Conservation (phyloP, 139 green algal species). For the Pseudopediastrum boryanum region DNA sequence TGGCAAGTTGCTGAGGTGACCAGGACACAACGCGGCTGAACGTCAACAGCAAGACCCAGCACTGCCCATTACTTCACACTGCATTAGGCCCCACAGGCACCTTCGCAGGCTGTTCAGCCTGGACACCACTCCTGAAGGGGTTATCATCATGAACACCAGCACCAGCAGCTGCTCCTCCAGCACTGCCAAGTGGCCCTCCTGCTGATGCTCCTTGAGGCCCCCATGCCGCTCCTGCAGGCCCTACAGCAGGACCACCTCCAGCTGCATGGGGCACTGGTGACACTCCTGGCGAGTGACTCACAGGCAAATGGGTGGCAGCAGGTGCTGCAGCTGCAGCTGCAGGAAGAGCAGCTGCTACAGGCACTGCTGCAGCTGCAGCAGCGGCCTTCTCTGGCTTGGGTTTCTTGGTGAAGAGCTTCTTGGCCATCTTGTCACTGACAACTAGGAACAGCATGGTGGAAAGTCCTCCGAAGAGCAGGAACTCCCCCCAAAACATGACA, state of each 20-base stretch:
- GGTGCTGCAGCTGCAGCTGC: background rate
- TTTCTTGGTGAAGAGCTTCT: constrained; percentile 22
- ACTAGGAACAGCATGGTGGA: background rate
- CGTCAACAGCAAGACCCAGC: too few species aligned
- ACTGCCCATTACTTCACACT: too few species aligned
- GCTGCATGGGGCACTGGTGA: background rate
- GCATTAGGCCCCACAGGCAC: too few species aligned
- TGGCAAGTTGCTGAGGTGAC: too few species aligned
- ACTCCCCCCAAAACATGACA: constrained; percentile 12
- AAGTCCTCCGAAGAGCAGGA: constrained; percentile 2
- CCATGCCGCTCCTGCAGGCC: background rate
- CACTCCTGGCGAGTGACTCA: too few species aligned
- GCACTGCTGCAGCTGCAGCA: constrained; percentile 12
- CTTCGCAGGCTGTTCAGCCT: too few species aligned
- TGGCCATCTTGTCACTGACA: background rate
- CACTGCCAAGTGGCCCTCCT: too few species aligned
- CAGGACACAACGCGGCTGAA: too few species aligned
- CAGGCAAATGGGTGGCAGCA: too few species aligned
- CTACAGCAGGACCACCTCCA: background rate
- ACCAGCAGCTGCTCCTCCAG: background rate
- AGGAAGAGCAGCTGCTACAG: background rate
- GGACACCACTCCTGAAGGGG: too few species aligned
- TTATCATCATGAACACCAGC: background rate
- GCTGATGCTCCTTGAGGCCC: too few species aligned
- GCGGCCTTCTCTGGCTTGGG: background rate